These are phyloP conservation scores for Lasiosphaeris hirsuta DNA, from an alignment of 495 filamentous ascomycete genomes.

Conservation along the genomic window DNA sequence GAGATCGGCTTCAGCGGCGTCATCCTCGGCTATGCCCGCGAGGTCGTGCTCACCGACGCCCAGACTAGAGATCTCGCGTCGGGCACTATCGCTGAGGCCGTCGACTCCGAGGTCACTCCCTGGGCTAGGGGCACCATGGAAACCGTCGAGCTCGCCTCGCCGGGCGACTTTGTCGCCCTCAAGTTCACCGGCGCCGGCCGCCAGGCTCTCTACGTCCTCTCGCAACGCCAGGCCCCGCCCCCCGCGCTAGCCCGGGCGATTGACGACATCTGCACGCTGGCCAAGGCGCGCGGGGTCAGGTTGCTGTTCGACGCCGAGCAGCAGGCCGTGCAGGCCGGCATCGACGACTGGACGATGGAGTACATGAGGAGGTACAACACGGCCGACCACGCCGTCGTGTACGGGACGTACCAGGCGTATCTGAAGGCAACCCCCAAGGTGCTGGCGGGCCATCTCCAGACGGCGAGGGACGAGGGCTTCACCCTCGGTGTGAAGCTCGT, in stretches of 20 bases:
- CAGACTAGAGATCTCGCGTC: constrained; percentile 40
- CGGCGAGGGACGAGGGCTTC: constrained; percentile 64
- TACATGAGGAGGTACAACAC: constrained; percentile 77
- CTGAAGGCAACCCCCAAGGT: constrained; percentile 65
- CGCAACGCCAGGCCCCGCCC: constrained; percentile 55
- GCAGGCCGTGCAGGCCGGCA: constrained; percentile 71
- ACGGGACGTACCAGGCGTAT: constrained; percentile 81
- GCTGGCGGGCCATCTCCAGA: constrained; percentile 63
- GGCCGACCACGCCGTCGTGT: constrained; percentile 47
- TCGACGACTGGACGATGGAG: constrained; percentile 77
- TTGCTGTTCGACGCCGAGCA: constrained; percentile 93
- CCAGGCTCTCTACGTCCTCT: constrained; percentile 65
- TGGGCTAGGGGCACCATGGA: constrained; percentile 75
- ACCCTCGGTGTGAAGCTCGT: constrained; percentile 89
- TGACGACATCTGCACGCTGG: constrained; percentile 70
- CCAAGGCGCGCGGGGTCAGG: constrained; percentile 62
- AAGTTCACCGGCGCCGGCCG: constrained; percentile 92
- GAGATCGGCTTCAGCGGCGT: constrained; percentile 70
- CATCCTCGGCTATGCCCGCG: constrained; percentile 72
- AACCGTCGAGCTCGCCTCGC: constrained; percentile 68
- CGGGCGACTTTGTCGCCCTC: constrained; percentile 81
- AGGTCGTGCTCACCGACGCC: constrained; percentile 61
- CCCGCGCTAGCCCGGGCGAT: constrained; percentile 66
- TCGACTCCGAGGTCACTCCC: constrained; percentile 59
- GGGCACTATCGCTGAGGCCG: constrained; percentile 26